These are phyloP conservation scores for Hyphodiscus sp. DNA, from an alignment of 2,329 filamentous ascomycete species.

Conservation along the genomic window DNA sequence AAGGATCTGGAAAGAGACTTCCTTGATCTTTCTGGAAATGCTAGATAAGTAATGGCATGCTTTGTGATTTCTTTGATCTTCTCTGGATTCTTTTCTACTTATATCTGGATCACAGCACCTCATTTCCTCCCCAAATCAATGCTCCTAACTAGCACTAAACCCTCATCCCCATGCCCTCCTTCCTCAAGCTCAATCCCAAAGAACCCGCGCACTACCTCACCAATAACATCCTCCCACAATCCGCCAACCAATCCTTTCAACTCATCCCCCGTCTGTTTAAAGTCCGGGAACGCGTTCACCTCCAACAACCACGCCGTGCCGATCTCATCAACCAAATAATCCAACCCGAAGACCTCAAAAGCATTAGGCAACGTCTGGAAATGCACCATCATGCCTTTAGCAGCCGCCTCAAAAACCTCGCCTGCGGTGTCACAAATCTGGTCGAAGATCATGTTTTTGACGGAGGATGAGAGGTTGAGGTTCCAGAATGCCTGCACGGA, in stretches of 20 bases:
- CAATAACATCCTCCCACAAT: constrained; percentile 70
- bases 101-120: background rate
- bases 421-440: constrained; percentile 71
- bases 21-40: too few relatives aligned
- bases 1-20: too few relatives aligned
- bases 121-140: constrained; percentile 43
- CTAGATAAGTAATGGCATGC: too few relatives aligned
- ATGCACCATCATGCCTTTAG: constrained; percentile 76
- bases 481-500: constrained; percentile 72
- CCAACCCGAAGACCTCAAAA: constrained; percentile 88
- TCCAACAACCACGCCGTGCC: constrained; percentile 73
- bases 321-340: constrained; percentile 71
- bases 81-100: too few relatives aligned
- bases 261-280: constrained; percentile 79
- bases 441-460: constrained; percentile 54
- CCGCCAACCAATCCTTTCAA: constrained; percentile 65
- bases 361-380: constrained; percentile 85
- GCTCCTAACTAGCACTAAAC: constrained; percentile 46
- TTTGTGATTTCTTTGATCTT: too few relatives aligned
- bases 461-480: constrained; percentile 34
- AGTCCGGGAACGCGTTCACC: constrained; percentile 95
- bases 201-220: constrained; percentile 60
- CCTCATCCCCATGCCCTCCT: constrained; percentile 25
- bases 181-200: constrained; percentile 41
- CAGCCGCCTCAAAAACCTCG: constrained; percentile 81